Base-by-base conservation (phyloP, 331 rosid genomes). In the Malus hybrid region DNA sequence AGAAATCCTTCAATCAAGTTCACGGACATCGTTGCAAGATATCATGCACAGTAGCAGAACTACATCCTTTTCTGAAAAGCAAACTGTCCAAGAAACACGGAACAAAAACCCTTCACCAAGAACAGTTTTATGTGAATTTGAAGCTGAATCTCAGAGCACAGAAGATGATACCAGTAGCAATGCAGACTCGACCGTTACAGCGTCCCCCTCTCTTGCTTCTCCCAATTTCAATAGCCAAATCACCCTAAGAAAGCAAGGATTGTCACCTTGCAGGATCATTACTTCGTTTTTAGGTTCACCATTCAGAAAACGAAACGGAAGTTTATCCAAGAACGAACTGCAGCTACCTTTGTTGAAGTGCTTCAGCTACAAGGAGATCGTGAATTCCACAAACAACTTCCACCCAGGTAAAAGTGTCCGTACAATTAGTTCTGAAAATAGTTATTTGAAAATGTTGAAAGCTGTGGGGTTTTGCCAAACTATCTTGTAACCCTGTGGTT, bases 81-180 rank as follows among this genome's bases (percentile, higher is more conserved):
- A 63, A 31, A 72, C 48, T 36, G 66, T 80, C 29, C 42, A 82
- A 66, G 88, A 80, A 66, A 64, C 52, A 5, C 72, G 69, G 78
- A 52, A 69, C 34, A 59, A 61, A 63, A 80, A 15, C 63, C 50
- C 70, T 78, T 87, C 93, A 33, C 96, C 97, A 61, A 83, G 79
- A 82, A 80, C 92, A 5, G 88, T 85, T 15, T 77, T 80, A 24
- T 84, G 82, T 69, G 84, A 76, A 72, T 20, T 79, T 3, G 93
- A 87, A 74, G 78, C 83, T 27, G 96, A 85, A 69, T 93, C 93
- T 7, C 85, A 85, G 65, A 85, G 90, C 87, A 87, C 94, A 42
- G 98, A 87, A 73, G 91, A 91, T 76, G 96, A 90, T 54, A 87
- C 86, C 7, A 65, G 78, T 24, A 94, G 96, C 83, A 83, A 83